Evolutionary conservation across 2,329 filamentous ascomycete species (phyloP).

Genomic region (Aspergillus sp.): DNA sequence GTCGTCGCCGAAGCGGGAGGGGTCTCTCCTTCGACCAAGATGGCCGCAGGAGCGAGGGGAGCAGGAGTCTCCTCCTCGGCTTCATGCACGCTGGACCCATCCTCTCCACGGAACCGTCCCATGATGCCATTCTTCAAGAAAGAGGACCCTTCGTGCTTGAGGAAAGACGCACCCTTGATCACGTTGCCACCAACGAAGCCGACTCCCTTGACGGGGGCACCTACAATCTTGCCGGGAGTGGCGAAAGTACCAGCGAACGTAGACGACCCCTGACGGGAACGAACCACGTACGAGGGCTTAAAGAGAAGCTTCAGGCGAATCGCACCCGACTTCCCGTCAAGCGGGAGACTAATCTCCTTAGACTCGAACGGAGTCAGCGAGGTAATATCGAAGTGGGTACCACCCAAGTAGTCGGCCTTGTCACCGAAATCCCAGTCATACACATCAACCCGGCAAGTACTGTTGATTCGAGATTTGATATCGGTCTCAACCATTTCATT

Average conservation of each 20-base stretch:
- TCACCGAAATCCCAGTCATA: conserved; percentile 98
- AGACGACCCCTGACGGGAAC: conserved; percentile 83
- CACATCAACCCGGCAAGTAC: conserved; percentile 79
- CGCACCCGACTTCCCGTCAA: conserved; percentile 87
- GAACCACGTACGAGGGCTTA: conserved; percentile 86
- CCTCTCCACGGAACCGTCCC: conserved; percentile 50
- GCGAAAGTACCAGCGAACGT: conserved; percentile 92
- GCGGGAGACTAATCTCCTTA: conserved; percentile 69
- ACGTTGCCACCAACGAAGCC: conserved; percentile 81
- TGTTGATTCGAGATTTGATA: conserved; percentile 79
- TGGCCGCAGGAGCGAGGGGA: conserved; percentile 23
- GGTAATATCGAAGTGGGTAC: conserved; percentile 72
- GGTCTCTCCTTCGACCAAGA: conserved; percentile 32
- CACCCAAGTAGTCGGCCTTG: conserved; percentile 87
- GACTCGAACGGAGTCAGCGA: conserved; percentile 81
- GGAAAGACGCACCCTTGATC: conserved; percentile 85
- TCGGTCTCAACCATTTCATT: conserved; percentile 91
- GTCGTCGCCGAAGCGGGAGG: conserved; percentile 21
- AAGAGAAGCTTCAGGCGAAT: conserved; percentile 85
- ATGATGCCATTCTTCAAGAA: conserved; percentile 86
- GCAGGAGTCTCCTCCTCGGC: conserved; percentile 20
- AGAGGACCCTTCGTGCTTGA: conserved; percentile 65
- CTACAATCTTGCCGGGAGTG: conserved; percentile 83
- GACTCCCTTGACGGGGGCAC: conserved; percentile 90
- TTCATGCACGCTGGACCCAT: conserved; percentile 30